These are phyloP conservation scores for Tulasnella sp. DNA, from an alignment of 768 basidiomycete genomes.

Conservation along the genomic window DNA sequence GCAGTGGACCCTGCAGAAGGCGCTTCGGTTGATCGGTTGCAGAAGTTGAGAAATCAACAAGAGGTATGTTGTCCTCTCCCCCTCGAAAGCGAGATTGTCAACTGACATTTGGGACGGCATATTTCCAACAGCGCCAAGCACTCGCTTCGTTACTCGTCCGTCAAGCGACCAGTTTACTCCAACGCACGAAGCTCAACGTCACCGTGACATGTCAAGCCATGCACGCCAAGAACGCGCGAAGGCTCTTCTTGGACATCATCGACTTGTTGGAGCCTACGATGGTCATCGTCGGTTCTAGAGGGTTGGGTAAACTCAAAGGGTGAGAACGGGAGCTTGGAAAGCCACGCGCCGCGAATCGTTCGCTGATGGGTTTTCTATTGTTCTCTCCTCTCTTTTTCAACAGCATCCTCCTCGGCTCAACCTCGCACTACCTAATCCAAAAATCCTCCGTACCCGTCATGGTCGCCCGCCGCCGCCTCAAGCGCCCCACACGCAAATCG, in stretches of 20 bases:
- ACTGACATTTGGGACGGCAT: background rate
- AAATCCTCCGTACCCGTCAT: conserved; percentile 95
- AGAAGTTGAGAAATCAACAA: conserved; percentile 81
- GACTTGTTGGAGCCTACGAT: conserved; percentile 82
- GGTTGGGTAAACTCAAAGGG: conserved; percentile 82
- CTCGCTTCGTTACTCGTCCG: conserved; percentile 81
- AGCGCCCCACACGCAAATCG: conserved; percentile 75
- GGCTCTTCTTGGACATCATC: conserved; percentile 51
- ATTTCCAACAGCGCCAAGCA: conserved; percentile 61
- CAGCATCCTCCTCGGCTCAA: conserved; percentile 88
- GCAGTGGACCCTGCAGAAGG: conserved; percentile 59
- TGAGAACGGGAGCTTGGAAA: conserved; percentile 36
- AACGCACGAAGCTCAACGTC: conserved; percentile 83
- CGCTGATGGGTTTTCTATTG: background rate
- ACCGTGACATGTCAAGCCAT: conserved; percentile 87
- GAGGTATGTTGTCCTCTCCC: conserved; percentile 48
- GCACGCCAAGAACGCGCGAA: conserved; percentile 91
- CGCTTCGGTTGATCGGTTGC: conserved; percentile 61
- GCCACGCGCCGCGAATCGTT: conserved; percentile 1
- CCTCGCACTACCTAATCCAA: conserved; percentile 89
- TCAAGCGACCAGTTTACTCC: conserved; percentile 81
- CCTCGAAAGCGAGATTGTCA: background rate
- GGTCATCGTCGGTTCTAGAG: conserved; percentile 93
- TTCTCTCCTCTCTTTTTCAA: background rate
- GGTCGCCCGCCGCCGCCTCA: conserved; percentile 88